Percentiles rank a stretch among this genome's conserved stretches.
phyloP scores from a whole-genome alignment of 2,329 filamentous ascomycete species.

The Colletotrichum horii region DNA sequence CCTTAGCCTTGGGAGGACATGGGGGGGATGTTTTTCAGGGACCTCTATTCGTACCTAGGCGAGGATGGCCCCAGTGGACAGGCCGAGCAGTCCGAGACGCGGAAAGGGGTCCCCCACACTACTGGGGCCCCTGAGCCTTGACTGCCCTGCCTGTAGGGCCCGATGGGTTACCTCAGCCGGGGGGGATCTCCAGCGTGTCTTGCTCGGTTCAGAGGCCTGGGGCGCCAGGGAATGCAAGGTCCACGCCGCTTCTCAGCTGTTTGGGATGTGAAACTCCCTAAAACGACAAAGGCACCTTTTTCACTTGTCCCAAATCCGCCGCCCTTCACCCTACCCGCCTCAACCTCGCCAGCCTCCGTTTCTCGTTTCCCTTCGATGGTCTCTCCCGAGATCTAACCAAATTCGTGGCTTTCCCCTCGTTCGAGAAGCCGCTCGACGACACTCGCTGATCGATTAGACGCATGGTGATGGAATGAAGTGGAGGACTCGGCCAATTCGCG shows the following conservation, averaged over 20 bases:
- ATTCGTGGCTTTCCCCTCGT: neutral
- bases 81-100: slow-evolving; percentile 4
- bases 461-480: slow-evolving; percentile 6
- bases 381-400: neutral
- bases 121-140: neutral
- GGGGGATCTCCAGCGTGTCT: neutral
- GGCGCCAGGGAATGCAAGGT: neutral
- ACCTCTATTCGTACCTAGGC: neutral
- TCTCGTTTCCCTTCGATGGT: neutral
- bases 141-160: neutral
- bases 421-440: slow-evolving; percentile 3
- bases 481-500: neutral
- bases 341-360: neutral
- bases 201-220: neutral
- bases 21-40: neutral
- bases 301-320: neutral
- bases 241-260: slow-evolving; percentile 15
- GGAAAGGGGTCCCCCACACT: slow-evolving; percentile 12
- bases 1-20: neutral
- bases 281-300: slow-evolving; percentile 13
- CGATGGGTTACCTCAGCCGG: neutral
- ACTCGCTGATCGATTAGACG: neutral
- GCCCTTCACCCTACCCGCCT: neutral
- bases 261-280: slow-evolving; percentile 22
- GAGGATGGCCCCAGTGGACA: slow-evolving; percentile 2